phyloP scores from a whole-genome alignment of 441 rosid genomes.

The Croton setiger region DNA sequence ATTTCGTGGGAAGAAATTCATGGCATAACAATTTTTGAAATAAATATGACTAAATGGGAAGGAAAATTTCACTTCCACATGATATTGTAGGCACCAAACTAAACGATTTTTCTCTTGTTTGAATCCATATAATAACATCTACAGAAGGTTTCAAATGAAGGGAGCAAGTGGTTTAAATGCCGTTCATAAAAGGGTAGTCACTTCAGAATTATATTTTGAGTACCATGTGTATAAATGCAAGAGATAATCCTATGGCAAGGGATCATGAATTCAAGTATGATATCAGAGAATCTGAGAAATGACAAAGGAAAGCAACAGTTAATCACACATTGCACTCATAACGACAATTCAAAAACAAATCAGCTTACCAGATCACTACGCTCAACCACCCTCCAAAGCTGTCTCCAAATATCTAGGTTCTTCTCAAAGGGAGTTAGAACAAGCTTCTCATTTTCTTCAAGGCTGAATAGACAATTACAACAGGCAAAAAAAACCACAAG shows the following conservation, averaged over 20 bases:
- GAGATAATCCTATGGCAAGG: background rate
- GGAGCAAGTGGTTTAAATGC: too few relatives aligned
- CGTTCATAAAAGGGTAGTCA: background rate
- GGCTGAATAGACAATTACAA: background rate
- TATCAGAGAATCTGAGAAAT: background rate
- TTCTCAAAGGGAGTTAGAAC: conserved; percentile 94
- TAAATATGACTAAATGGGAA: background rate
- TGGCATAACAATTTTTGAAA: too few relatives aligned
- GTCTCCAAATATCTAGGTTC: conserved; percentile 96
- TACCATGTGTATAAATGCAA: background rate
- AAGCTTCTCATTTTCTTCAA: conserved; percentile 79
- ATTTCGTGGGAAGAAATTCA: too few relatives aligned
- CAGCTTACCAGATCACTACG: conserved; percentile 82
- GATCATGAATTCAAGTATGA: background rate
- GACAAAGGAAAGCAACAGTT: background rate
- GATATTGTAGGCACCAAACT: background rate
- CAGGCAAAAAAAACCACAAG: background rate
- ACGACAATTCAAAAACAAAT: conserved; percentile 4
- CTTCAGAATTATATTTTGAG: background rate
- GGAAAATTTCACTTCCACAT: background rate
- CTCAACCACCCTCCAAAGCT: conserved; percentile 97
- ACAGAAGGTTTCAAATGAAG: too few relatives aligned
- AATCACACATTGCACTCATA: background rate
- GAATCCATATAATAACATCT: background rate
- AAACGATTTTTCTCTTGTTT: background rate